A percentile compares a stretch with the other conserved stretches of the same genome.
Evolutionary conservation across 176 grass and related monocot species (phyloP).

Genomic region (Eleusine coracana): DNA sequence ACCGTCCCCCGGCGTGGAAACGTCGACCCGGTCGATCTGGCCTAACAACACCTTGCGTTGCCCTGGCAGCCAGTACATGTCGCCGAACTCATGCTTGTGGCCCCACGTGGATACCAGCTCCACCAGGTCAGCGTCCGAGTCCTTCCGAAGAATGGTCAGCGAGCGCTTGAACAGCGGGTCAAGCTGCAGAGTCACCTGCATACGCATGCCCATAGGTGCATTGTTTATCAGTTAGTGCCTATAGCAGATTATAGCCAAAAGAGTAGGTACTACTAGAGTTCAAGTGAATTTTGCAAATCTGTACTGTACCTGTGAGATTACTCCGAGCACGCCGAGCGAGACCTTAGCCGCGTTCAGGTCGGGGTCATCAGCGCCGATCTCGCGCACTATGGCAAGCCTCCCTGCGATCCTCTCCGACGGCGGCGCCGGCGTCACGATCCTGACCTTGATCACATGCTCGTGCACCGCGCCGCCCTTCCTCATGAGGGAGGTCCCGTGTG

Average conservation of each 20-base stretch:
- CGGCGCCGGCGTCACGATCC: not conserved
- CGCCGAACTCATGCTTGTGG: constrained; percentile 15
- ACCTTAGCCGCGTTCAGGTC: constrained; percentile 37
- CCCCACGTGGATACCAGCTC: constrained; percentile 4
- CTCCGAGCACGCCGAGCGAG: constrained; percentile 37
- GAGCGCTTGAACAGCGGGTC: constrained; percentile 6
- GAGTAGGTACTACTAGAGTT: too few species aligned
- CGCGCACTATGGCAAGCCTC: not conserved
- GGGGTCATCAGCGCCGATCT: not conserved
- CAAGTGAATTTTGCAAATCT: too few species aligned
- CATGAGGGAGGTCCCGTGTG: not conserved
- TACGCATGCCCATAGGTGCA: too few species aligned
- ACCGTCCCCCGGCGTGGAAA: constrained; percentile 6
- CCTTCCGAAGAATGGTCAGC: not conserved
- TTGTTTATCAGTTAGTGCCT: too few species aligned
- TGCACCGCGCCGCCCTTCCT: not conserved
- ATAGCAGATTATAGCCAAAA: too few species aligned
- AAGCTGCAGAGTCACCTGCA: constrained; percentile 7
- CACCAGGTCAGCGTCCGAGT: constrained; percentile 22
- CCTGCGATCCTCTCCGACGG: too few species aligned
- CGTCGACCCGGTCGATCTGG: not conserved
- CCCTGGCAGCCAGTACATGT: not conserved
- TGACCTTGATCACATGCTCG: not conserved
- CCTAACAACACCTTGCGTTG: constrained; percentile 16
- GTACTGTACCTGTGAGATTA: not conserved